A percentile compares a stretch with the other conserved stretches of the same genome.
phyloP scores from a whole-genome alignment of 176 grass and related monocot species.

The Triticum urartu region DNA sequence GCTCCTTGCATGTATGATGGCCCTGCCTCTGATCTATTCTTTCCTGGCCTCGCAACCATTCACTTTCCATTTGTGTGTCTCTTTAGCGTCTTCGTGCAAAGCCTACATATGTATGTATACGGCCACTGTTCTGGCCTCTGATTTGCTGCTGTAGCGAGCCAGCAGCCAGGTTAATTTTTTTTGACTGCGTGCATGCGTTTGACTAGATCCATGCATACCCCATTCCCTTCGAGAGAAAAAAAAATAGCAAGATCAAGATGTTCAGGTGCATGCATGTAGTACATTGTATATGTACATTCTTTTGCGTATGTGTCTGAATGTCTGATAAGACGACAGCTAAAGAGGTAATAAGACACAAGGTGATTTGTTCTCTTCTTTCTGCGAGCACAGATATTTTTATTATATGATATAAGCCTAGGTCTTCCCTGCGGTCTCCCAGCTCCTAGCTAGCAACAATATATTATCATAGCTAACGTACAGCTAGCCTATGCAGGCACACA shows the following conservation, averaged over 20 bases:
- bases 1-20: neutral
- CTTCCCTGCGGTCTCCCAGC: neutral
- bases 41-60: constrained; percentile 1
- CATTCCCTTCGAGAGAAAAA: neutral
- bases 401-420: neutral
- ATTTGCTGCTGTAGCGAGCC: neutral
- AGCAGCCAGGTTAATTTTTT: neutral
- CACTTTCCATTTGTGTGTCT: constrained; percentile 19
- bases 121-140: neutral
- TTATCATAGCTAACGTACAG: neutral
- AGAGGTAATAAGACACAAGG: neutral
- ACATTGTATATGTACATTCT: neutral
- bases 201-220: too few relatives aligned
- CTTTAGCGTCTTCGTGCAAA: constrained; percentile 13
- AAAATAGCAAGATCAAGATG: neutral
- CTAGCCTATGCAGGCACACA: neutral
- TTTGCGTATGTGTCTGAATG: neutral
- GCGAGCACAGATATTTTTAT: neutral
- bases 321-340: neutral
- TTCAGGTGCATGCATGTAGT: neutral
- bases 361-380: neutral
- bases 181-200: neutral
- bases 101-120: neutral
- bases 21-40: constrained; percentile 16
- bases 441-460: neutral